Evolutionary conservation across 2,329 filamentous ascomycete genomes (phyloP), one percentile per base, ranked within the genome.

Genomic region (Neopestalotiopsis rosae): DNA sequence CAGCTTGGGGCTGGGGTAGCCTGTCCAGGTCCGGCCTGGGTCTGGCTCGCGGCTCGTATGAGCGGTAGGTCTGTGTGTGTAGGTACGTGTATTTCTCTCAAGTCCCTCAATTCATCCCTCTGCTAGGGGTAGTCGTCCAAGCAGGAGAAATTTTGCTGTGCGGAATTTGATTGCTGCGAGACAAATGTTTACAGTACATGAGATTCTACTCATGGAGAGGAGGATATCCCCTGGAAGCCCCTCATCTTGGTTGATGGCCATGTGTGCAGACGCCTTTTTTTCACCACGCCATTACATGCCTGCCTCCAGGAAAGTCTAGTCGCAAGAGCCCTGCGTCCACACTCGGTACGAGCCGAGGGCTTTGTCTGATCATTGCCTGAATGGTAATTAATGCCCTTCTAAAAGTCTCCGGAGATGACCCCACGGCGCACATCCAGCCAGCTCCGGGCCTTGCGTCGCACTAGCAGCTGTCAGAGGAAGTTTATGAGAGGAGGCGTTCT

Each of bases 381-480:
- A 52, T 52, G 45, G 45, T 52, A n/a, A 20, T 28, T 59, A 59
- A 24, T 24, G 24, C 4, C 57, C 24, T 12, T 17, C 57, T 24
- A 24, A 59, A 59, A 30, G 57, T 59, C 57, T 59, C 45, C 45
- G 57, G 57, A 59, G 57, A 30, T n/a, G 57, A 59, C 57, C 57
- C 57, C 24, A 30, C 24, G 30, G 57, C 24, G 24, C 57, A 34
- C 20, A 59, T 30, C 57, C 24, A 34, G 57, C 57, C 24, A 34
- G 57, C 57, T 28, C 57, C 30, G 57, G 13, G 24, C 57, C 57
- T 59, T 34, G 24, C 24, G 57, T 52, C 45, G 57, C 57, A 59
- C 57, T 59, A 59, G 57, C 24, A 30, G 57, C 57, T 59, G 57
- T 59, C 57, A 59, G 57, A 59, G 6, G 57, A 59, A 59, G 57